Conservation (phyloP, 805 yeast species). For the Hanseniaspora valbyensis region DNA sequence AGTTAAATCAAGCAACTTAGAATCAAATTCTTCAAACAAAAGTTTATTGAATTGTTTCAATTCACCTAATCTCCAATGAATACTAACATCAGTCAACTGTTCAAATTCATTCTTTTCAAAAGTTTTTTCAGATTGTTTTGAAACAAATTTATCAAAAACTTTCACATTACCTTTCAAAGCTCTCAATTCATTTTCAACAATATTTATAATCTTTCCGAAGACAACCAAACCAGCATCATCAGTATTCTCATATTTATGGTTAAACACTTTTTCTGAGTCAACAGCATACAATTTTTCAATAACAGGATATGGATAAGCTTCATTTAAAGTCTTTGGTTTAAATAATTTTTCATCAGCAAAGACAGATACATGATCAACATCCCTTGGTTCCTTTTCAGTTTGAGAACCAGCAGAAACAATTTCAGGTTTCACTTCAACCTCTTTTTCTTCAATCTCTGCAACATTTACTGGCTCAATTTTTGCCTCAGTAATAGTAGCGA, state of each 20-base stretch:
- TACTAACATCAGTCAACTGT: slow-evolving; percentile 23
- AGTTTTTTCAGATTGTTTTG: slow-evolving; percentile 27
- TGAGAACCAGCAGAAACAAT: slow-evolving; percentile 15
- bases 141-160: slow-evolving; percentile 25
- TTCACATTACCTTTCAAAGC: slow-evolving; percentile 27
- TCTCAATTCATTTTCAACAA: slow-evolving; percentile 28
- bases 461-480: not conserved
- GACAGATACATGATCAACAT: slow-evolving; percentile 20
- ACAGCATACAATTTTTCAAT: slow-evolving; percentile 22
- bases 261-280: slow-evolving; percentile 15
- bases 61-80: slow-evolving; percentile 32
- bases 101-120: slow-evolving; percentile 23
- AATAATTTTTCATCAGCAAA: slow-evolving; percentile 29
- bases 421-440: not conserved
- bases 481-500: no score
- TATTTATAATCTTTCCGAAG: slow-evolving; percentile 9
- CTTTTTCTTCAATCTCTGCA: not conserved
- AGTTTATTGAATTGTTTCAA: not conserved
- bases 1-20: not conserved
- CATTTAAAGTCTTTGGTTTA: slow-evolving; percentile 22
- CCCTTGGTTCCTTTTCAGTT: slow-evolving; percentile 18
- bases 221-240: not conserved
- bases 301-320: slow-evolving; percentile 21
- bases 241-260: slow-evolving; percentile 16
- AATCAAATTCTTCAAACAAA: not conserved